phyloP scores from a whole-genome alignment of 306 rosid genomes.

The Sesbania bispinosa region DNA sequence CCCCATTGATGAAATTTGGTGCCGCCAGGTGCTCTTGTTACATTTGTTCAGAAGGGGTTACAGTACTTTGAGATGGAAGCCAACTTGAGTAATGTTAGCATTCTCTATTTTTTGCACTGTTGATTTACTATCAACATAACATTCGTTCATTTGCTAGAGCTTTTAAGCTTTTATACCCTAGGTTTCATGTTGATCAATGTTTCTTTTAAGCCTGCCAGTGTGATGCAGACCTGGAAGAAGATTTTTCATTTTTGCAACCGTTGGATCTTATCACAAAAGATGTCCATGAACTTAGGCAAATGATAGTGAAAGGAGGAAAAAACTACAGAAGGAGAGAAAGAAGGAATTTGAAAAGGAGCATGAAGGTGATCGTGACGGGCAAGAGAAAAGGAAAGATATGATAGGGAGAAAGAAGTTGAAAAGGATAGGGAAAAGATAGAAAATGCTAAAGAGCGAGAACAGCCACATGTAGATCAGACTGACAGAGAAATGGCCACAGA shows the following conservation, averaged over 20 bases:
- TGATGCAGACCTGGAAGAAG: constrained; percentile 88
- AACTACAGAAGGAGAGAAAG: constrained; percentile 55
- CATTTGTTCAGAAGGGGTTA: constrained; percentile 89
- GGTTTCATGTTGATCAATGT: constrained; percentile 56
- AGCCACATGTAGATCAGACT: constrained; percentile 34
- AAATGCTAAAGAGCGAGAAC: constrained; percentile 59
- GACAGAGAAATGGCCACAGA: constrained; percentile 26
- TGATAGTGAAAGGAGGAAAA: constrained; percentile 68
- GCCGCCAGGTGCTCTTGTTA: constrained; percentile 83
- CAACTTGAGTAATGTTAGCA: constrained; percentile 92
- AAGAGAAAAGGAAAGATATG: constrained; percentile 74
- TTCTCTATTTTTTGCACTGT: constrained; percentile 22
- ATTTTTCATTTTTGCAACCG: constrained; percentile 89
- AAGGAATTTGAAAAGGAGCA: constrained; percentile 64
- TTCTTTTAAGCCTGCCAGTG: constrained; percentile 84
- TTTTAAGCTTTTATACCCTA: constrained; percentile 23
- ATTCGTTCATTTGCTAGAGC: constrained; percentile 28
- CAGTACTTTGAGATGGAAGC: constrained; percentile 99
- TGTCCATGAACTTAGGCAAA: constrained; percentile 72
- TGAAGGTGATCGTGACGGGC: constrained; percentile 59
- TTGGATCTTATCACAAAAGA: constrained; percentile 90
- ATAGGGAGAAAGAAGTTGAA: constrained; percentile 57
- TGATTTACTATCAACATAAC: constrained; percentile 19
- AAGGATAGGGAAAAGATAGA: constrained; percentile 61
- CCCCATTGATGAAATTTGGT: constrained; percentile 83